Evolutionary conservation across 495 filamentous ascomycete genomes (phyloP), one percentile per base, ranked within the genome.

Genomic region (Endocarpon pusillum): DNA sequence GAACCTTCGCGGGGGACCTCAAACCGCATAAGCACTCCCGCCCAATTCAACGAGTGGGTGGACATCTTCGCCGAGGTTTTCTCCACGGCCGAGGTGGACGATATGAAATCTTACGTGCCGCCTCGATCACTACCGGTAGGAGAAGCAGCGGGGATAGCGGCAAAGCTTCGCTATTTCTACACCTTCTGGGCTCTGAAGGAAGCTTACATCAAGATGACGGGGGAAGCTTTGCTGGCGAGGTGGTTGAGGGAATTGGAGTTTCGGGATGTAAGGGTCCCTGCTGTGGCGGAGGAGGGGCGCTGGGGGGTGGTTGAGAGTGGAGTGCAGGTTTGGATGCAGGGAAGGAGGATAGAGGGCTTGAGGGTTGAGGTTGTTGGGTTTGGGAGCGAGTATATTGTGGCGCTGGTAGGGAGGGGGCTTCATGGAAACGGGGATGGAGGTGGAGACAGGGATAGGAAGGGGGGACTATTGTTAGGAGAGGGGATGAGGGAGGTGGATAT

Each of bases 131-230:
- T 15, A 38, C 32, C 14, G 32, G 59, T 14, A 25, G 29, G 51
- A 14, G 40, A 62, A 20, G 35, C n/a, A 7, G 20, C 43, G 15
- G 46, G 52, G 6, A 58, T 77, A 15, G 58, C 67, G 27, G 67
- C 65, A 26, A 69, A 75, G 20, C 58, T 91, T 26, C 63, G 85
- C 2, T 59, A 73, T 3, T 94, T 94, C 52, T 93, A 89, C 46
- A 73, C 84, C 2, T 79, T 78, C 42, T 94, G 82, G 81, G 82
- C 77, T 35, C 62, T 89, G 35, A 80, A 89, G 43, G 85, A 94
- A 56, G 80, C 85, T 1, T 94, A 85, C 55, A 72, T 94, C 41
- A 94, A 94, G 66, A 71, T 94, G 69, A 83, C 81, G 6, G 85
- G 85, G 19, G 84, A 92, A 43, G 85, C 81, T 12, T 58, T 94